A percentile compares a stretch with the other conserved stretches of the same genome.
These are phyloP conservation scores for Castanopsis chinensis DNA, from an alignment of 306 rosid genomes.

Conservation along the genomic window DNA sequence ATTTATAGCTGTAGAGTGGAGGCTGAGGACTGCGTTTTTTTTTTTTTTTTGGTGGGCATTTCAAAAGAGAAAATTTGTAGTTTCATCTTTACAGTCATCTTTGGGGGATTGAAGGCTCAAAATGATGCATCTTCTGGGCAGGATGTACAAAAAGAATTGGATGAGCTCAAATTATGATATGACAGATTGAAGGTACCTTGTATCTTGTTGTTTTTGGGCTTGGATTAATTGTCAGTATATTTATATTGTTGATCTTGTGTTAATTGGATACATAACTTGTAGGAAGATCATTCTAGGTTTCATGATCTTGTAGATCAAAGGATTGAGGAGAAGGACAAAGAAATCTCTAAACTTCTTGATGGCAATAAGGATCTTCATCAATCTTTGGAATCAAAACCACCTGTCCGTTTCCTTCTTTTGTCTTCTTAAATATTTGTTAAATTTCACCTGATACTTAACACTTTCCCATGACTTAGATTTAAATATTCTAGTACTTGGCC, in stretches of 20 bases:
- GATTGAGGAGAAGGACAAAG: slow-evolving; percentile 86
- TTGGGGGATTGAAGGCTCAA: slow-evolving; percentile 77
- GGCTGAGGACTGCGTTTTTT: too few relatives aligned
- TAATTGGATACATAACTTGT: slow-evolving; percentile 31
- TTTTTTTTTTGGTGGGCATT: too few relatives aligned
- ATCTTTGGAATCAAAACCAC: slow-evolving; percentile 67
- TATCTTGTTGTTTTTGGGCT: slow-evolving; percentile 16
- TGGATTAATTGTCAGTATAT: slow-evolving; percentile 1
- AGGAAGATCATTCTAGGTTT: slow-evolving; percentile 89
- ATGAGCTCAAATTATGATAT: slow-evolving; percentile 67
- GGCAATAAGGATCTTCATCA: slow-evolving; percentile 73
- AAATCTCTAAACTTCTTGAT: slow-evolving; percentile 78
- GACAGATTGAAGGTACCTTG: slow-evolving; percentile 69
- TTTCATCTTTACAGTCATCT: slow-evolving; percentile 57
- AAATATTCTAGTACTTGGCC: slow-evolving; percentile 18
- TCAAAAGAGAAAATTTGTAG: too few relatives aligned
- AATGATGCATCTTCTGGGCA: slow-evolving; percentile 64
- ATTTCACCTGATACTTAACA: slow-evolving; percentile 19
- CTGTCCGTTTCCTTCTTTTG: slow-evolving; percentile 40
- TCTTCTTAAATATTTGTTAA: slow-evolving; percentile 9
- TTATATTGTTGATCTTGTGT: slow-evolving; percentile 17
- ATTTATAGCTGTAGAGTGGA: too few relatives aligned
- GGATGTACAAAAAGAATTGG: slow-evolving; percentile 67
- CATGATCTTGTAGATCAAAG: slow-evolving; percentile 87
- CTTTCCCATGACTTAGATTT: background rate